Evolutionary conservation across 306 rosid species (phyloP).

Genomic region (Sesbania bispinosa): DNA sequence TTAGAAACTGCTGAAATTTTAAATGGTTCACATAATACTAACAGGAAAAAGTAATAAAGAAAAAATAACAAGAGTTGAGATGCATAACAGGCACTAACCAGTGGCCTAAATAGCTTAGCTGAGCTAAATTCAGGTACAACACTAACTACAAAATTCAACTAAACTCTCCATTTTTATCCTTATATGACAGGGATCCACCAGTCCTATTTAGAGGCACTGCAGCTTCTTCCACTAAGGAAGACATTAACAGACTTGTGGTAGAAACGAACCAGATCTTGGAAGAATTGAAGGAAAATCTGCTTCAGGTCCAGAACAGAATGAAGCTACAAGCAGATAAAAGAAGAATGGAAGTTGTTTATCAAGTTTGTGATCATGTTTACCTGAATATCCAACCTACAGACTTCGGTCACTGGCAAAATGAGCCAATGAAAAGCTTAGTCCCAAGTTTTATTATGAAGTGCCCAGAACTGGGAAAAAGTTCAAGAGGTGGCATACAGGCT

Average conservation of each 20-base stretch:
- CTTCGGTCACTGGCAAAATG: neutral
- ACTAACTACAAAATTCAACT: neutral
- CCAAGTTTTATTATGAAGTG: neutral
- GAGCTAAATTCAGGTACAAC: neutral
- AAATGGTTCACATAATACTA: conserved; percentile 8
- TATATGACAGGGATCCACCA: neutral
- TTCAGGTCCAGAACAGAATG: neutral
- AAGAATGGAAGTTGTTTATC: neutral
- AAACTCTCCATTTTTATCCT: neutral
- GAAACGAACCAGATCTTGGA: neutral
- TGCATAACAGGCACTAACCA: neutral
- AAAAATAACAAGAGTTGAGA: neutral
- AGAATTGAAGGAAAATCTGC: neutral
- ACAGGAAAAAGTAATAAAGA: conserved; percentile 21
- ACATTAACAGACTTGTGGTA: neutral
- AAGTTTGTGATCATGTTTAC: neutral
- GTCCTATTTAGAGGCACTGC: neutral
- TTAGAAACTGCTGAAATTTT: conserved; percentile 23
- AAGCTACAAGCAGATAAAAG: conserved; percentile 9
- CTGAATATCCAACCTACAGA: neutral
- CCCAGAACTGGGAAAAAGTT: neutral
- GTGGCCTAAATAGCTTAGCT: neutral
- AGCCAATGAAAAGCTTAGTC: conserved; percentile 4
- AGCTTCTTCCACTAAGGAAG: neutral
- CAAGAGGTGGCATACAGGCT: neutral